A percentile compares a stretch with the other conserved stretches of the same genome.
Evolutionary conservation across 805 yeast genomes (phyloP).

Genomic region (Ogataea trehalophila): DNA sequence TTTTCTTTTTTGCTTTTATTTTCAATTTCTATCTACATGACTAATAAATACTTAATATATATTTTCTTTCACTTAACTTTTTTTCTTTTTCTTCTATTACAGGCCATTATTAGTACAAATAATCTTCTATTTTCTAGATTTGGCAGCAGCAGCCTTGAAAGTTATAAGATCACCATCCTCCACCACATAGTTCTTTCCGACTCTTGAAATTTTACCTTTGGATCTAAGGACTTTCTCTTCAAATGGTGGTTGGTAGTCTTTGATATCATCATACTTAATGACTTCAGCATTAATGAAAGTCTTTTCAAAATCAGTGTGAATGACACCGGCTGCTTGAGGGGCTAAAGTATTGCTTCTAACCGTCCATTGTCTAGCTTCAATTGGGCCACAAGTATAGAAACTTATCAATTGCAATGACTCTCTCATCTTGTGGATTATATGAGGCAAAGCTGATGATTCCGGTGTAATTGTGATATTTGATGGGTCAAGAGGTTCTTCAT

Average conservation of each 20-base stretch:
- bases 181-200: conserved; percentile 93
- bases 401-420: conserved; percentile 80
- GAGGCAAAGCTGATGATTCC: conserved; percentile 77
- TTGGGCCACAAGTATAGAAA: conserved; percentile 93
- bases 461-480: conserved; percentile 37
- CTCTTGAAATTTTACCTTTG: conserved; percentile 82
- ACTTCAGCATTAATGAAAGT: conserved; percentile 94
- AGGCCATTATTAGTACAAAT: background rate
- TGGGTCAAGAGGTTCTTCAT: conserved; percentile 1
- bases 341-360: conserved; percentile 87
- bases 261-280: conserved; percentile 76
- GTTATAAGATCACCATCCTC: conserved; percentile 92
- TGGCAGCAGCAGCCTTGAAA: conserved; percentile 78
- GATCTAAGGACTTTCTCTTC: conserved; percentile 83
- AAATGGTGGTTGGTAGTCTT: conserved; percentile 50
- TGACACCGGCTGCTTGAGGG: conserved; percentile 99
- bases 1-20: background rate
- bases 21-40: background rate
- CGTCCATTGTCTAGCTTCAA: conserved; percentile 98
- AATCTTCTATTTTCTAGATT: conserved; percentile 9
- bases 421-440: conserved; percentile 84
- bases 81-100: too few species aligned
- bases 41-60: background rate
- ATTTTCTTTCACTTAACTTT: background rate
- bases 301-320: conserved; percentile 91